phyloP scores from a whole-genome alignment of 179 eudicot species.

The Vitellaria paradoxa region DNA sequence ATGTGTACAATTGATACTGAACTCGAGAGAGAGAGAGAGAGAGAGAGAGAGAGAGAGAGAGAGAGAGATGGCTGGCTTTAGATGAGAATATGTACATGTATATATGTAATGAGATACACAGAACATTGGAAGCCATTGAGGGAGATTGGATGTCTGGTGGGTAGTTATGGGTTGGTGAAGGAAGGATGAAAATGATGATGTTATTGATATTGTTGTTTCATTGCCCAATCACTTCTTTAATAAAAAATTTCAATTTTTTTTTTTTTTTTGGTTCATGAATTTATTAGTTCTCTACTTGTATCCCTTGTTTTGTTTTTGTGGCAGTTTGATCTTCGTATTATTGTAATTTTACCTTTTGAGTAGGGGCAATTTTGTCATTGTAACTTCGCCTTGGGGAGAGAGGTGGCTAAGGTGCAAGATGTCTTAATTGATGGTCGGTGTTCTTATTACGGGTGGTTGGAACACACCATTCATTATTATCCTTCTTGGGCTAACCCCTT shows the following conservation, averaged over 20 bases:
- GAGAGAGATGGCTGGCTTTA: slow-evolving; percentile 12
- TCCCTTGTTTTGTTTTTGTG: no score
- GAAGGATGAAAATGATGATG: slow-evolving; percentile 14
- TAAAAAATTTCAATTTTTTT: slow-evolving; percentile 20
- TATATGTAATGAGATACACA: slow-evolving; percentile 21
- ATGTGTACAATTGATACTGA: neutral
- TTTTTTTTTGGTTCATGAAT: no score
- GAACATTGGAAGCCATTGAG: slow-evolving; percentile 21
- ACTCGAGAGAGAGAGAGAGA: slow-evolving; percentile 3
- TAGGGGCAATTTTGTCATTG: neutral
- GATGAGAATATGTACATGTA: slow-evolving; percentile 21
- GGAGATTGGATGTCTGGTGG: slow-evolving; percentile 20
- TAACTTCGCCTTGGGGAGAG: neutral
- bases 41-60: slow-evolving; percentile 8
- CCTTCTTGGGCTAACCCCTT: neutral
- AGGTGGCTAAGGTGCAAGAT: slow-evolving; percentile 7
- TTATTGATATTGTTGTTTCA: slow-evolving; percentile 18
- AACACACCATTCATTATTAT: slow-evolving; percentile 12
- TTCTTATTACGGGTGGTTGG: slow-evolving; percentile 20
- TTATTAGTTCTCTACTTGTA: no score
- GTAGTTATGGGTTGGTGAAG: slow-evolving; percentile 15
- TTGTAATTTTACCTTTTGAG: no score
- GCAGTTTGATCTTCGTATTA: no score
- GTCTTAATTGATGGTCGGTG: slow-evolving; percentile 19
- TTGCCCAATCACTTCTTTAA: slow-evolving; percentile 21